A percentile compares a stretch with the other conserved stretches of the same genome.
Conservation (phyloP, 148 eudicot genomes). For the Amaranthus palmeri region DNA sequence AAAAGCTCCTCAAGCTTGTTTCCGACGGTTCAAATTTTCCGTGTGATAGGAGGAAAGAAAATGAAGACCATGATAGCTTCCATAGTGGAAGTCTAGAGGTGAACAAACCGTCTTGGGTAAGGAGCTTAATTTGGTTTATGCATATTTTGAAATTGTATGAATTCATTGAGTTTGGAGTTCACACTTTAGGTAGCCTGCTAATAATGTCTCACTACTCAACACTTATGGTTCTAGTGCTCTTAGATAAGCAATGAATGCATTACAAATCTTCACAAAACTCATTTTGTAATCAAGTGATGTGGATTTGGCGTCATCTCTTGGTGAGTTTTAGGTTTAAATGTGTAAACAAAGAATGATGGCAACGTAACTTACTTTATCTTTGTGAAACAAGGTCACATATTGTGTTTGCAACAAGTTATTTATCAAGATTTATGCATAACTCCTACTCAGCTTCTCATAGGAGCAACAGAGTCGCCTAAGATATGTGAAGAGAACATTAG, state of each 20-base stretch:
- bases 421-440: too few relatives aligned
- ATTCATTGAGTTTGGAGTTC: not conserved
- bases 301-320: too few relatives aligned
- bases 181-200: not conserved
- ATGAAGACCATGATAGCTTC: slow-evolving; percentile 17
- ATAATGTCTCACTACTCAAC: not conserved
- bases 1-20: slow-evolving; percentile 75
- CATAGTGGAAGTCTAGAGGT: slow-evolving; percentile 25
- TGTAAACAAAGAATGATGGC: too few relatives aligned
- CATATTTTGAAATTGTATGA: too few relatives aligned
- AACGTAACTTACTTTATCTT: too few relatives aligned
- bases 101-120: slow-evolving; percentile 46
- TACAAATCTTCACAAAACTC: not conserved
- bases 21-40: slow-evolving; percentile 45
- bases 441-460: too few relatives aligned
- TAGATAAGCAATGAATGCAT: not conserved
- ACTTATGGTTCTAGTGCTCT: not conserved
- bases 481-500: too few relatives aligned
- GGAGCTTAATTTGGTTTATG: slow-evolving; percentile 6
- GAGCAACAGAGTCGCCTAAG: too few relatives aligned
- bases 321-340: too few relatives aligned
- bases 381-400: too few relatives aligned
- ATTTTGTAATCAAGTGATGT: not conserved
- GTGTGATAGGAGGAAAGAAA: slow-evolving; percentile 15
- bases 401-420: too few relatives aligned